A percentile compares a stretch with the other conserved stretches of the same genome.
phyloP scores from a whole-genome alignment of 305 asterid species.

The Fraxinus paxiana region DNA sequence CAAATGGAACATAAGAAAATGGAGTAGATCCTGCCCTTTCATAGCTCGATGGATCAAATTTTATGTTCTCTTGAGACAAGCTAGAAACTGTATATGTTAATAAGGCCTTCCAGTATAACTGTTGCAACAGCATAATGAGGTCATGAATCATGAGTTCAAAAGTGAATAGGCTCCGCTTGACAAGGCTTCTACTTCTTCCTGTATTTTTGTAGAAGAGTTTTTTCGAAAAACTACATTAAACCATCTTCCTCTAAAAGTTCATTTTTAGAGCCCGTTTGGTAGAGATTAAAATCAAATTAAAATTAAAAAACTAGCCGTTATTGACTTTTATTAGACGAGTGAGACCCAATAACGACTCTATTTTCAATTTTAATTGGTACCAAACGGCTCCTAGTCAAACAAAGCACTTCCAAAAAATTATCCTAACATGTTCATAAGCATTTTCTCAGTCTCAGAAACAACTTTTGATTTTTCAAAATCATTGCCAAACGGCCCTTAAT shows the following conservation, averaged over 20 bases:
- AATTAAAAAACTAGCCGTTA: too few relatives aligned
- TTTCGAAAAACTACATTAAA: background rate
- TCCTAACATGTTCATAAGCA: background rate
- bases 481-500: background rate
- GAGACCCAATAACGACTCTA: too few relatives aligned
- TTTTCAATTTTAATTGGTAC: too few relatives aligned
- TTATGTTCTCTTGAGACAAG: conserved; percentile 27
- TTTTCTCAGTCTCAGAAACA: background rate
- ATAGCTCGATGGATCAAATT: conserved; percentile 53
- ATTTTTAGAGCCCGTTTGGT: background rate
- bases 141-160: background rate
- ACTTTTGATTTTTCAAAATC: background rate
- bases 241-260: background rate
- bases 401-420: background rate
- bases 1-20: conserved; percentile 46
- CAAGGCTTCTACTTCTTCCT: background rate
- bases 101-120: conserved; percentile 43
- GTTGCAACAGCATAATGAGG: background rate
- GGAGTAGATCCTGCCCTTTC: conserved; percentile 46
- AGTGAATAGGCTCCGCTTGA: background rate
- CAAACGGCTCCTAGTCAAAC: too few relatives aligned
- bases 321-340: too few relatives aligned
- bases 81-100: conserved; percentile 33
- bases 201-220: background rate
- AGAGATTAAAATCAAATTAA: too few relatives aligned